phyloP scores from a whole-genome alignment of 179 eudicot genomes.

The Beta lomatogona region DNA sequence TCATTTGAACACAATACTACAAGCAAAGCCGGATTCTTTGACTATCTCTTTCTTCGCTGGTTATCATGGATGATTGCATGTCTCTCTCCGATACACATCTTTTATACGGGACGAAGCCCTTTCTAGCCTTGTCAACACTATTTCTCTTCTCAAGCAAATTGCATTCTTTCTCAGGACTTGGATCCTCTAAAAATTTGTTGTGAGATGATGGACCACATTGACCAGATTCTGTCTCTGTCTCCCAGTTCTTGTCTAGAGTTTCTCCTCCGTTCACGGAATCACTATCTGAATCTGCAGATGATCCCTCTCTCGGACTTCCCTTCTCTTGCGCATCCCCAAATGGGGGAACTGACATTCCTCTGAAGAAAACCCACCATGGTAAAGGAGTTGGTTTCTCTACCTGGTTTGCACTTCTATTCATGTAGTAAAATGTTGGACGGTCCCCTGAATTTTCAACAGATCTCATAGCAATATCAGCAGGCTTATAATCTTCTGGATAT shows the following conservation, averaged over 20 bases:
- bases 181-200: slow-evolving; percentile 5
- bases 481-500: slow-evolving; percentile 15
- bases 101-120: slow-evolving; percentile 87
- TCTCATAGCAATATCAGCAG: slow-evolving; percentile 9
- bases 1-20: slow-evolving; percentile 30
- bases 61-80: slow-evolving; percentile 27
- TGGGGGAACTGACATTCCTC: slow-evolving; percentile 38
- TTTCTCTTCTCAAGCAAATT: slow-evolving; percentile 24
- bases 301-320: slow-evolving; percentile 42
- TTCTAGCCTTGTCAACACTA: slow-evolving; percentile 23
- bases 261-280: slow-evolving; percentile 35
- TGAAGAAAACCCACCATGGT: slow-evolving; percentile 48
- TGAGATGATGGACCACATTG: slow-evolving; percentile 14
- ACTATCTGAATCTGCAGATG: slow-evolving; percentile 43
- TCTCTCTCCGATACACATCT: slow-evolving; percentile 59
- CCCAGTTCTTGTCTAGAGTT: slow-evolving; percentile 35
- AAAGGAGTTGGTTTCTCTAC: slow-evolving; percentile 38
- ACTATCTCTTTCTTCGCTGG: slow-evolving; percentile 47
- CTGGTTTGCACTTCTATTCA: slow-evolving; percentile 24
- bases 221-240: slow-evolving; percentile 37
- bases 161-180: slow-evolving; percentile 5
- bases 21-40: slow-evolving; percentile 64
- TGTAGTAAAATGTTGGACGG: slow-evolving; percentile 10
- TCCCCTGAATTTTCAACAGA: slow-evolving; percentile 26
- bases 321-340: slow-evolving; percentile 32